Evolutionary conservation across 108 stramenopile species (phyloP).

Genomic region (Fistulifera solaris): DNA sequence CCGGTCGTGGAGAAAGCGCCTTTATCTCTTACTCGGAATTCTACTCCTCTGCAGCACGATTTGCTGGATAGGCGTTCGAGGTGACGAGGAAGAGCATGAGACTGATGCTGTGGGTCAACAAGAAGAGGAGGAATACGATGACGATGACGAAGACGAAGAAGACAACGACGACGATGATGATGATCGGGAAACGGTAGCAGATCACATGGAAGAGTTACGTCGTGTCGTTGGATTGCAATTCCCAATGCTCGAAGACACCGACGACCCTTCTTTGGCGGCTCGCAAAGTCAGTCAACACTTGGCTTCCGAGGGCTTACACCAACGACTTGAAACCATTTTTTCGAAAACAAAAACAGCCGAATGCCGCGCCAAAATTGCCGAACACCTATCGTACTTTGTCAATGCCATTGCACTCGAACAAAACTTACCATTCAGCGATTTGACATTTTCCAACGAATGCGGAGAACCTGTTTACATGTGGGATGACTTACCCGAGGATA

Average conservation of each 20-base stretch:
- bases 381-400: constrained; percentile 61
- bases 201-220: neutral
- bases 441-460: constrained; percentile 46
- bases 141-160: constrained; percentile 14
- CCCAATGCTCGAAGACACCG: neutral
- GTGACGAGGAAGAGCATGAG: too few species aligned
- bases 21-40: too few species aligned
- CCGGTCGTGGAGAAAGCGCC: too few species aligned
- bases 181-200: neutral
- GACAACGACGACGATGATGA: neutral
- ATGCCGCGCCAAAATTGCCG: constrained; percentile 68
- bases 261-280: neutral
- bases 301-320: constrained; percentile 2
- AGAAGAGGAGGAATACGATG: neutral
- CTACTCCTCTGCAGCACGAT: too few species aligned
- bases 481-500: constrained; percentile 57
- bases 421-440: constrained; percentile 54
- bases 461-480: constrained; percentile 38
- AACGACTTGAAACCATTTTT: constrained; percentile 40
- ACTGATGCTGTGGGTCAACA: too few species aligned
- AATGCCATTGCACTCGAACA: constrained; percentile 69
- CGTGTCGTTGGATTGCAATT: too few species aligned
- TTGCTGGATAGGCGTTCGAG: too few species aligned
- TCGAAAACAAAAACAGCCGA: constrained; percentile 60
- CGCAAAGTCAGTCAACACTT: neutral